A percentile compares a stretch with the other conserved stretches of the same genome.
These are phyloP conservation scores for Cyathus striatus DNA, from an alignment of 768 basidiomycete genomes.

Conservation along the genomic window DNA sequence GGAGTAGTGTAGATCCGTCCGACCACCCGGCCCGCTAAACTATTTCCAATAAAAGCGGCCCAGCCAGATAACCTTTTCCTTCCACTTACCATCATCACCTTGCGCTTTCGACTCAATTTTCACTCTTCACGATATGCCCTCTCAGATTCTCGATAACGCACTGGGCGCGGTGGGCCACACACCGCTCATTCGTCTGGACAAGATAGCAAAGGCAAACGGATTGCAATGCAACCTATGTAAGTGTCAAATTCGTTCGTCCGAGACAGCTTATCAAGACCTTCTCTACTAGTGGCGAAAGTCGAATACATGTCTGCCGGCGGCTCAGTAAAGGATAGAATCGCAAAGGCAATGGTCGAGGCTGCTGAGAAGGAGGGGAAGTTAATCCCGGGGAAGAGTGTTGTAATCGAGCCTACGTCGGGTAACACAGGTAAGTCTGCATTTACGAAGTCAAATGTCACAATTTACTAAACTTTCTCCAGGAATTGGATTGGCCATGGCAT, in stretches of 20 bases:
- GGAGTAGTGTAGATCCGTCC: neutral
- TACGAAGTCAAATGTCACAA: constrained; percentile 1
- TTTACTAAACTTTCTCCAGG: constrained; percentile 51
- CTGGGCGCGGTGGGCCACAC: constrained; percentile 89
- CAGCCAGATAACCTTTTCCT: too few species aligned
- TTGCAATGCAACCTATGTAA: constrained; percentile 86
- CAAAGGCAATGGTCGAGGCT: constrained; percentile 93
- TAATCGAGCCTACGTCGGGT: constrained; percentile 94
- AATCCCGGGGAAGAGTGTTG: constrained; percentile 80
- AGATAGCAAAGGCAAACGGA: constrained; percentile 66
- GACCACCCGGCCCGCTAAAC: too few species aligned
- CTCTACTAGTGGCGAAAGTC: constrained; percentile 77
- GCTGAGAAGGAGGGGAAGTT: constrained; percentile 87
- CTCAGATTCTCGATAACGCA: constrained; percentile 67
- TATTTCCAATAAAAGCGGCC: too few species aligned
- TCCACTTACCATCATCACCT: neutral
- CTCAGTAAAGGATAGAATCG: constrained; percentile 94
- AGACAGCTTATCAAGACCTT: too few species aligned
- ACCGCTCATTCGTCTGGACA: constrained; percentile 83
- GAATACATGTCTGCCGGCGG: constrained; percentile 92
- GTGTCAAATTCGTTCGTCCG: too few species aligned
- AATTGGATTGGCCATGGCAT: constrained; percentile 90
- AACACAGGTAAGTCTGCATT: constrained; percentile 71
- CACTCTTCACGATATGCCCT: too few species aligned
- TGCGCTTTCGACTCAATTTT: too few species aligned